Evolutionary conservation across 441 rosid genomes (phyloP).

Genomic region (Erodium moschatum): DNA sequence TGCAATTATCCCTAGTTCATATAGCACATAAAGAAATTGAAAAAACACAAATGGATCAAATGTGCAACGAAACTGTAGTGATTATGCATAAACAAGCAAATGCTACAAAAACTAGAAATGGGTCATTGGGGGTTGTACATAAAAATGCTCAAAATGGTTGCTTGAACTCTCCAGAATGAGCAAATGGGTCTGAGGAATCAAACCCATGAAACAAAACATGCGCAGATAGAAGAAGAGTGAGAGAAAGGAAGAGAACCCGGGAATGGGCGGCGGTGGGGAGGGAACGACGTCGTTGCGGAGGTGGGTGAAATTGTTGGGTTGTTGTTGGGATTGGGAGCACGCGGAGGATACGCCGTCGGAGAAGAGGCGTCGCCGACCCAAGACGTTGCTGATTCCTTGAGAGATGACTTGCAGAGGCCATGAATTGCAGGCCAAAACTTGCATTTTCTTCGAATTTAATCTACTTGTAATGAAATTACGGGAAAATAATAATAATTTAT

Average conservation of each 20-base stretch:
- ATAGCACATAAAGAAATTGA: not conserved
- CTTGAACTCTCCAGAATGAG: too few species aligned
- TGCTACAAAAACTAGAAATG: not conserved
- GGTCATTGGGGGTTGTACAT: not conserved
- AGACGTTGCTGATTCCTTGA: constrained; percentile 20
- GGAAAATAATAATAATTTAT: too few species aligned
- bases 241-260: constrained; percentile 25
- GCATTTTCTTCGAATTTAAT: constrained; percentile 31
- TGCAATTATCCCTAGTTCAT: too few species aligned
- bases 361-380: constrained; percentile 54
- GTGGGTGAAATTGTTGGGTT: constrained; percentile 24
- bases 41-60: not conserved
- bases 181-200: too few species aligned
- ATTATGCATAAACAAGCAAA: not conserved
- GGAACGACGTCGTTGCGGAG: constrained; percentile 16
- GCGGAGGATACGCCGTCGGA: constrained; percentile 21
- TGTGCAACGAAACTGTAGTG: not conserved
- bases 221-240: too few species aligned
- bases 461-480: too few species aligned
- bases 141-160: too few species aligned
- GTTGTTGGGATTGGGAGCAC: constrained; percentile 26
- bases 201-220: constrained; percentile 1
- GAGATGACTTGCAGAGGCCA: constrained; percentile 34
- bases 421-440: constrained; percentile 24
- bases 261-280: constrained; percentile 22